Base-by-base conservation (phyloP, 2,329 filamentous ascomycete species). In the Neurospora crassa region DNA sequence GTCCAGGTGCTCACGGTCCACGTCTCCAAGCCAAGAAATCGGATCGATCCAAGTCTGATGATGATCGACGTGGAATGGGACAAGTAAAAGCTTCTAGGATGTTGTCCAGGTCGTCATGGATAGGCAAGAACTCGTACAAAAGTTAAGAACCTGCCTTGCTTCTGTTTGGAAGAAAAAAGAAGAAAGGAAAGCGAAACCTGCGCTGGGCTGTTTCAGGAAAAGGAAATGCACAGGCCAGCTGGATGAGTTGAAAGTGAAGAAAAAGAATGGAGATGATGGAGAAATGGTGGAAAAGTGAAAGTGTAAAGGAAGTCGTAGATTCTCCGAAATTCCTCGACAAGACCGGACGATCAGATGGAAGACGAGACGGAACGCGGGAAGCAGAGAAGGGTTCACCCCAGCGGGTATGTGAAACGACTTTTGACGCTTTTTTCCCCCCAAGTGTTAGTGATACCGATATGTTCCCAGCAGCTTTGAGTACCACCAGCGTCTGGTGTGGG, bases 171-270 rank as follows among this genome's bases (percentile, higher is more conserved):
- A 59, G 16, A 3, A 59, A 63, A 34, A 63, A 37, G 53, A 63
- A 63, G 14, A 37, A 63, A 14, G 29, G 24, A 69, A 45, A 34
- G 43, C 45, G 68, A 40, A 40, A 70, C 72, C 68, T 45, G 41
- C 67, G 37, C 68, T 67, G 41, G 63, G 43, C 71, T 73, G 67
- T 67, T 37, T 47, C 24, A 5, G 43, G 16, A 29, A 40, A 72
- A 43, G 59, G 53, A 67, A 24, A 59, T 59, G 47, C 47, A 59
- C 47, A 37, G 29, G 53, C 53, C 53, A 63, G 53, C 53, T 63
- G 53, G 29, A 63, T 37, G 53, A 37, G 7, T 40, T 40, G 24
- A 5, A 34, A 59, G 24, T 59, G 47, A 18, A 37, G 7, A 59
- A 34, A 59, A 59, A 59, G 53, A 63, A 34, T 63, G 53, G 53